Evolutionary conservation across 2,329 filamentous ascomycete genomes (phyloP).

Genomic region (Stagonosporopsis chrysanthemi): DNA sequence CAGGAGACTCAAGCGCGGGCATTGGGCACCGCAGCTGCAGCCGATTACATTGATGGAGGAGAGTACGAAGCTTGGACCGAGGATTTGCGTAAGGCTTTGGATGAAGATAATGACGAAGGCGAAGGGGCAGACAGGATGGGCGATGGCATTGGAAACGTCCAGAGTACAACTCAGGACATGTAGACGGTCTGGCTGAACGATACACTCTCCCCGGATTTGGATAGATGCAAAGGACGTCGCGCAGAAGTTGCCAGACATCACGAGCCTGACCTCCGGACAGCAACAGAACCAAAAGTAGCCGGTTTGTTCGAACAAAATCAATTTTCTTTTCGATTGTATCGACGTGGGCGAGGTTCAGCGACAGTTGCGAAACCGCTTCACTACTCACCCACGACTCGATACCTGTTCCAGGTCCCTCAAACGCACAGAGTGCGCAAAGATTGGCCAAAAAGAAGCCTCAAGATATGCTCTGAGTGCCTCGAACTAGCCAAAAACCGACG

Average conservation of each 20-base stretch:
- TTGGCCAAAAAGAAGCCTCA: slow-evolving; percentile 5
- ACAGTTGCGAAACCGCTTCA: too few species aligned
- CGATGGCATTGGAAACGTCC: slow-evolving; percentile 1
- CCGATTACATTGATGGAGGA: slow-evolving; percentile 14
- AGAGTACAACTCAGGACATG: not conserved
- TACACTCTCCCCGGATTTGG: too few species aligned
- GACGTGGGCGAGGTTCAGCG: too few species aligned
- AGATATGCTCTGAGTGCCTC: not conserved
- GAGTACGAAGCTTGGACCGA: slow-evolving; percentile 38
- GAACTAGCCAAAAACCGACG: slow-evolving; percentile 30
- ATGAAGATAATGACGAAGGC: slow-evolving; percentile 27
- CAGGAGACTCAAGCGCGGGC: slow-evolving; percentile 12
- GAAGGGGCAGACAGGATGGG: not conserved
- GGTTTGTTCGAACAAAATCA: too few species aligned
- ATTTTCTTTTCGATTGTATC: too few species aligned
- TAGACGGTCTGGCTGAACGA: too few species aligned
- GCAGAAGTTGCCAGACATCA: too few species aligned
- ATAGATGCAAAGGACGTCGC: too few species aligned
- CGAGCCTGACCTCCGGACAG: too few species aligned
- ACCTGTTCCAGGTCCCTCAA: too few species aligned
- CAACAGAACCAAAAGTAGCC: too few species aligned
- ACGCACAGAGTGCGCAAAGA: not conserved
- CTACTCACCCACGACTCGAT: too few species aligned
- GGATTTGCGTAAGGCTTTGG: slow-evolving; percentile 27
- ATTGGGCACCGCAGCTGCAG: slow-evolving; percentile 24